A percentile compares a stretch with the other conserved stretches of the same genome.
These are phyloP conservation scores for Trametes versicolor DNA, from an alignment of 1,284 basidiomycete species.

Conservation along the genomic window DNA sequence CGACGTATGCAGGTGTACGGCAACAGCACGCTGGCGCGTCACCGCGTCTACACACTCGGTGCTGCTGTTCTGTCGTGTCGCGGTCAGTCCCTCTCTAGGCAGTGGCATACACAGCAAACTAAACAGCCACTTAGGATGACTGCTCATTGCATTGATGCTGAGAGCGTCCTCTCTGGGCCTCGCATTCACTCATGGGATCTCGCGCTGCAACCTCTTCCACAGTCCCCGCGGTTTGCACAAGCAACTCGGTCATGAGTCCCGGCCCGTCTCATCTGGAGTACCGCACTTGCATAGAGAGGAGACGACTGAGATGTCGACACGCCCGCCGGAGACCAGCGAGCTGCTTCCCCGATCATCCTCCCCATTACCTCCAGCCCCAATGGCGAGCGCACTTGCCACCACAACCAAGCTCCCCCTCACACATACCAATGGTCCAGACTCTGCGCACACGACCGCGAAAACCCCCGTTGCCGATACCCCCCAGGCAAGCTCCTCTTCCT, in stretches of 20 bases:
- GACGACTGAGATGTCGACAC: constrained; percentile 19
- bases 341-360: background rate
- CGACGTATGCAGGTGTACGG: constrained; percentile 14
- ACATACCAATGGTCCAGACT: background rate
- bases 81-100: constrained; percentile 54
- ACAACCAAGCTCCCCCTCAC: background rate
- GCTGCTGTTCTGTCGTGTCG: constrained; percentile 45
- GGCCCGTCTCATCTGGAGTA: constrained; percentile 12
- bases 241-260: constrained; percentile 30
- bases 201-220: constrained; percentile 35
- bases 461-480: background rate
- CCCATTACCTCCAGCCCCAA: background rate
- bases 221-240: constrained; percentile 33
- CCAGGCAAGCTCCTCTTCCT: background rate
- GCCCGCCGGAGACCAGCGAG: background rate
- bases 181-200: constrained; percentile 46
- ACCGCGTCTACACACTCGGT: constrained; percentile 26
- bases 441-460: background rate
- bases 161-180: constrained; percentile 81
- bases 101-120: constrained; percentile 2
- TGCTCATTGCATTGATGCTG: constrained; percentile 78
- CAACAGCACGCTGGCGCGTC: constrained; percentile 35
- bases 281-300: constrained; percentile 24
- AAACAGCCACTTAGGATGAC: constrained; percentile 66
- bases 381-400: background rate